Conservation (phyloP, 495 filamentous ascomycete genomes). For the Hypoxylon trugodes region DNA sequence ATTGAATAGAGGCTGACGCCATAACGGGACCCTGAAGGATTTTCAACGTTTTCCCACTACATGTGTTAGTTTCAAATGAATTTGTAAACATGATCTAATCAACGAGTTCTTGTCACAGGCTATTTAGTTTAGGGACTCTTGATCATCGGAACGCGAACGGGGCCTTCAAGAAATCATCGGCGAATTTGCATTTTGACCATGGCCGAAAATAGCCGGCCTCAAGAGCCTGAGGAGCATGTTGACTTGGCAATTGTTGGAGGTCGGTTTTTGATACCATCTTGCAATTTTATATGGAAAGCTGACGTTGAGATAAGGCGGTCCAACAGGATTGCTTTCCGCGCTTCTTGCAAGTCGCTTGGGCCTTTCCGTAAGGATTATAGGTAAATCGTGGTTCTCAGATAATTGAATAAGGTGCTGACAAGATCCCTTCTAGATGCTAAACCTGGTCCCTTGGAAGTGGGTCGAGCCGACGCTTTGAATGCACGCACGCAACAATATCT, state of each 20-base stretch:
- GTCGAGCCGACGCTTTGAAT: conserved; percentile 43
- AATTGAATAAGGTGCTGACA: neutral
- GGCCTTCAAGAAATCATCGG: neutral
- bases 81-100: conserved; percentile 1
- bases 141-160: neutral
- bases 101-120: neutral
- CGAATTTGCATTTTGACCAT: neutral
- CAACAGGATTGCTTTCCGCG: conserved; percentile 37
- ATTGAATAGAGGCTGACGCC: neutral
- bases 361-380: conserved; percentile 34
- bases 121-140: neutral
- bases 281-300: neutral
- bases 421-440: conserved; percentile 32
- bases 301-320: conserved; percentile 26
- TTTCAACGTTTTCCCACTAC: neutral
- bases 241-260: conserved; percentile 34
- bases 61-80: neutral
- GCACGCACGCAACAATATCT: conserved; percentile 41
- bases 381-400: neutral
- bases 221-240: conserved; percentile 18
- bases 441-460: conserved; percentile 31
- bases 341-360: conserved; percentile 34
- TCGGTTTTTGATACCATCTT: neutral
- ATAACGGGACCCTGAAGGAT: neutral
- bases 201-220: conserved; percentile 8